These are phyloP conservation scores for Schizosaccharomyces octosporus DNA, from an alignment of 805 yeast species.

Conservation along the genomic window DNA sequence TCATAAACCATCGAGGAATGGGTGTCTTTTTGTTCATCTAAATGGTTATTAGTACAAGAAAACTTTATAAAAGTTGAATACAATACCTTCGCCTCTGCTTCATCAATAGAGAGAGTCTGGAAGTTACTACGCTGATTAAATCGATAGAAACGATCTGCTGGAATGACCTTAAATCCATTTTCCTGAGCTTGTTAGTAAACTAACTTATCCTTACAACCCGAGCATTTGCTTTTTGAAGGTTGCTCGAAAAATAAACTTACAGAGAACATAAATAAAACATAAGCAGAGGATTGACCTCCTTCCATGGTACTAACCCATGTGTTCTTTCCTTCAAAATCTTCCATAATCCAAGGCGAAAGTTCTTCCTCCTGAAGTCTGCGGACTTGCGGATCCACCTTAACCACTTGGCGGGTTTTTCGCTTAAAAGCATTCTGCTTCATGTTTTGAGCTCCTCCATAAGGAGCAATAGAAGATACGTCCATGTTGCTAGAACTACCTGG, in stretches of 20 bases:
- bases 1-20: conserved; percentile 78
- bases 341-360: conserved; percentile 93
- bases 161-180: conserved; percentile 77
- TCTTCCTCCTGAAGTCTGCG: conserved; percentile 79
- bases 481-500: not conserved
- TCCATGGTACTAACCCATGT: conserved; percentile 92
- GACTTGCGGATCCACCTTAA: conserved; percentile 57
- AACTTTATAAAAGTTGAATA: not conserved
- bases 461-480: conserved; percentile 25
- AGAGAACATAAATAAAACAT: conserved; percentile 64
- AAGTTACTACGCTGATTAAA: conserved; percentile 84
- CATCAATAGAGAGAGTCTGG: conserved; percentile 81
- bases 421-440: conserved; percentile 31
- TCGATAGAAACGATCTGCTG: conserved; percentile 79
- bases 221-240: too few species aligned
- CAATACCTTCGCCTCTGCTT: conserved; percentile 45
- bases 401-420: conserved; percentile 65
- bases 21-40: conserved; percentile 55
- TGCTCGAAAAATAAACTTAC: conserved; percentile 11
- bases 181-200: not conserved
- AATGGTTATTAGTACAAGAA: not conserved
- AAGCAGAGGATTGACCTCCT: conserved; percentile 70
- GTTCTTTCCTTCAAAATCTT: conserved; percentile 81
- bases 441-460: conserved; percentile 72
- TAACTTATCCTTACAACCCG: too few species aligned